phyloP scores from a whole-genome alignment of 352 stramenopile species.

The Phytophthora sp. region DNA sequence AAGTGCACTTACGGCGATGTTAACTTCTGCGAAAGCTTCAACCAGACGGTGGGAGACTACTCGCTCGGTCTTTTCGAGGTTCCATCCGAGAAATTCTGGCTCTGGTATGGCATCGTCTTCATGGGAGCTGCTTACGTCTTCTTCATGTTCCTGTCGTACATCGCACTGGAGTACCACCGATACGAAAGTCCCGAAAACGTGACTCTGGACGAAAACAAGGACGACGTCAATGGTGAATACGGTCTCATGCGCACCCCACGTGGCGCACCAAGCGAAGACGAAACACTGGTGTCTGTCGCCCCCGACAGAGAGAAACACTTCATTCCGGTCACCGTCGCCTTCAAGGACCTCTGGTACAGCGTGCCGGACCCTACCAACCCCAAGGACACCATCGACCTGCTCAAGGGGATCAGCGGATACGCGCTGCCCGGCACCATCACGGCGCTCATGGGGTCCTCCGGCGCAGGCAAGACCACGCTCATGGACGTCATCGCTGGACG shows the following conservation, averaged over 20 bases:
- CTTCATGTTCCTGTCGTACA: slow-evolving; percentile 16
- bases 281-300: neutral
- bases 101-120: slow-evolving; percentile 13
- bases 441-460: slow-evolving; percentile 22
- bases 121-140: slow-evolving; percentile 7
- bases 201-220: slow-evolving; percentile 2
- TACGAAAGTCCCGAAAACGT: slow-evolving; percentile 12
- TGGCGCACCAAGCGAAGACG: neutral
- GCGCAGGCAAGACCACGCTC: slow-evolving; percentile 25
- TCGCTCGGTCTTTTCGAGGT: slow-evolving; percentile 10
- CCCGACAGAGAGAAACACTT: slow-evolving; percentile 6
- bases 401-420: slow-evolving; percentile 30
- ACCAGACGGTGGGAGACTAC: slow-evolving; percentile 3
- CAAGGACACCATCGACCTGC: slow-evolving; percentile 23
- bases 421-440: slow-evolving; percentile 21
- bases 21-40: slow-evolving; percentile 3
- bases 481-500: slow-evolving; percentile 31
- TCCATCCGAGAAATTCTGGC: slow-evolving; percentile 16
- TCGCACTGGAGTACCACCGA: slow-evolving; percentile 2
- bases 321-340: slow-evolving; percentile 2
- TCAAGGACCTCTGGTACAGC: slow-evolving; percentile 9
- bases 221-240: neutral
- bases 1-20: slow-evolving; percentile 2
- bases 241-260: neutral
- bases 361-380: slow-evolving; percentile 14